These are phyloP conservation scores for Globisporangium paroecandrum DNA, from an alignment of 352 stramenopile genomes.

Conservation along the genomic window DNA sequence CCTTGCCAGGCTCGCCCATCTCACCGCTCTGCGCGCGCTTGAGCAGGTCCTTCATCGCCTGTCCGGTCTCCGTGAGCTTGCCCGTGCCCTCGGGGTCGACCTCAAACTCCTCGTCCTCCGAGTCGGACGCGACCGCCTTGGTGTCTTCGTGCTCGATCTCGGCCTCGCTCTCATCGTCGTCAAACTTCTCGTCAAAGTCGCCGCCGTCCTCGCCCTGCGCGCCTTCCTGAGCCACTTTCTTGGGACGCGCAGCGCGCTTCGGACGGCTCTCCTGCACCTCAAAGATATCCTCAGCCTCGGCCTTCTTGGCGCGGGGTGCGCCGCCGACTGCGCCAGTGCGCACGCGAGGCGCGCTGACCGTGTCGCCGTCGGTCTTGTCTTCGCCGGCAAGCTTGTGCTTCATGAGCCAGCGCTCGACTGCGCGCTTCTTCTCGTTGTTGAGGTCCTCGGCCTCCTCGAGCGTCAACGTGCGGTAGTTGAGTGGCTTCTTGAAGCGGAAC, in stretches of 20 bases:
- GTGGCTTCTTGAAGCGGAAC: slow-evolving; percentile 88
- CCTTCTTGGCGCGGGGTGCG: slow-evolving; percentile 29
- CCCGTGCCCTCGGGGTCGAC: slow-evolving; percentile 62
- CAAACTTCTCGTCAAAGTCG: slow-evolving; percentile 87
- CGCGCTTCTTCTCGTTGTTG: slow-evolving; percentile 88
- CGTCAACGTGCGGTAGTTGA: slow-evolving; percentile 81
- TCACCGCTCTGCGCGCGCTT: slow-evolving; percentile 75
- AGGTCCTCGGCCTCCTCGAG: slow-evolving; percentile 83
- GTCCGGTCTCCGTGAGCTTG: slow-evolving; percentile 78
- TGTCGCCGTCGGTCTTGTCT: slow-evolving; percentile 57
- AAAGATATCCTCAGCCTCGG: slow-evolving; percentile 67
- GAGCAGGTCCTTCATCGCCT: slow-evolving; percentile 82
- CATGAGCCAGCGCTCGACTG: slow-evolving; percentile 86
- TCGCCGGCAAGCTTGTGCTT: slow-evolving; percentile 83
- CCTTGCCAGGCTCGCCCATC: slow-evolving; percentile 53
- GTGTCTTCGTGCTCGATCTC: slow-evolving; percentile 76
- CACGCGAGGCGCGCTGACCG: slow-evolving; percentile 61
- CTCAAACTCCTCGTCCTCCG: slow-evolving; percentile 75
- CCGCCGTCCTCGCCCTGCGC: slow-evolving; percentile 77
- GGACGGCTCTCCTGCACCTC: slow-evolving; percentile 46
- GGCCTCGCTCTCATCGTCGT: slow-evolving; percentile 82
- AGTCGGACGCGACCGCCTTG: slow-evolving; percentile 64
- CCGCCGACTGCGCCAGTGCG: slow-evolving; percentile 59
- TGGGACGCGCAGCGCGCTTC: slow-evolving; percentile 45
- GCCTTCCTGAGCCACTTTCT: slow-evolving; percentile 43